These are phyloP conservation scores for Phialophora chinensis DNA, from an alignment of 2,329 filamentous ascomycete genomes.

Conservation along the genomic window DNA sequence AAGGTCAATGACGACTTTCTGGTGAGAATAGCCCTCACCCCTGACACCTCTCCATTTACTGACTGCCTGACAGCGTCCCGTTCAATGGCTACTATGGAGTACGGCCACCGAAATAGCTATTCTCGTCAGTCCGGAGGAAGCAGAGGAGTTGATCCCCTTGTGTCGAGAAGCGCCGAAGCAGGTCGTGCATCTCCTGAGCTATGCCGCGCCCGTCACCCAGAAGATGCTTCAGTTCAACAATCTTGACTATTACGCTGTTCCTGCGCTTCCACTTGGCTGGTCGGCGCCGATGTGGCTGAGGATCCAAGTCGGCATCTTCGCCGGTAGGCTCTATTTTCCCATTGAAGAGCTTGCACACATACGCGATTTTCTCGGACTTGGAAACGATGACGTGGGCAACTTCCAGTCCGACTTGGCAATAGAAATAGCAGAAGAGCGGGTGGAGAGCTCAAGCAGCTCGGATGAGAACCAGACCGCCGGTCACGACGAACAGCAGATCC, in stretches of 20 bases:
- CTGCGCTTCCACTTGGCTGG: slow-evolving; percentile 34
- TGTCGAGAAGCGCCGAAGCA: slow-evolving; percentile 44
- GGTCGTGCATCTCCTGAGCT: slow-evolving; percentile 57
- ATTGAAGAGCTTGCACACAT: slow-evolving; percentile 40
- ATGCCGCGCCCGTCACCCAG: slow-evolving; percentile 54
- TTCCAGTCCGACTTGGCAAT: not conserved
- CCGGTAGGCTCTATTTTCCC: slow-evolving; percentile 36
- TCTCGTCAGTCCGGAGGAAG: slow-evolving; percentile 67
- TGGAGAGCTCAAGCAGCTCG: not conserved
- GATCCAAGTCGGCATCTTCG: slow-evolving; percentile 27
- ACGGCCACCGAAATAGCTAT: slow-evolving; percentile 28
- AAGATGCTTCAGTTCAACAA: slow-evolving; percentile 51
- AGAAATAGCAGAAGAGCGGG: not conserved
- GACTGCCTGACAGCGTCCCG: slow-evolving; percentile 46
- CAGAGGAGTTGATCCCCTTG: slow-evolving; percentile 56
- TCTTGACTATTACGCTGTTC: slow-evolving; percentile 53
- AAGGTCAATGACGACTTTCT: slow-evolving; percentile 54
- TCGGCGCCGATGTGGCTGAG: slow-evolving; percentile 28
- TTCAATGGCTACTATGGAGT: slow-evolving; percentile 61
- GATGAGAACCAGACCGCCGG: not conserved
- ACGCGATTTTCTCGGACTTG: slow-evolving; percentile 20
- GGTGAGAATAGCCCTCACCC: not conserved
- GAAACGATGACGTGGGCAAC: not conserved
- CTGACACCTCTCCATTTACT: not conserved
- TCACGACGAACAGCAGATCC: not conserved